phyloP scores from a whole-genome alignment of 139 green algal genomes.

The Asterochloris erici region DNA sequence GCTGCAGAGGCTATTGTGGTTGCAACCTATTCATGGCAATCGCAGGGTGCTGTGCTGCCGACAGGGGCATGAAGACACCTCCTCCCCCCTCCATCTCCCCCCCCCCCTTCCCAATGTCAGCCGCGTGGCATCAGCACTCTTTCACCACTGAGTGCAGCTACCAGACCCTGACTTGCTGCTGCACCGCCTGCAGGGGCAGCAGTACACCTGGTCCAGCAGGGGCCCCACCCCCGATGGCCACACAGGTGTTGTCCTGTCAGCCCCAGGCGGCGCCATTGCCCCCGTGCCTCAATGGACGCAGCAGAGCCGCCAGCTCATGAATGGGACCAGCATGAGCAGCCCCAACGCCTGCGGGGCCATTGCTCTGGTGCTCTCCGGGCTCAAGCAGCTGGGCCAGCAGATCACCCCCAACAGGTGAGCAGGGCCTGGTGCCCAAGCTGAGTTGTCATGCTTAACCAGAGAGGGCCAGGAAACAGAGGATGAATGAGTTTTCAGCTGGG shows the following conservation, averaged over 20 bases:
- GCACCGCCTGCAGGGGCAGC: constrained; percentile 32
- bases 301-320: constrained; percentile 83
- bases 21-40: no score
- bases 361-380: constrained; percentile 73
- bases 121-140: no score
- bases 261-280: constrained; percentile 71
- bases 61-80: no score
- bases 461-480: no score
- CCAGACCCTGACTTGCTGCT: background rate
- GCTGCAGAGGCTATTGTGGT: no score
- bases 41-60: no score
- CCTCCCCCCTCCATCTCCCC: no score
- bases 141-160: no score
- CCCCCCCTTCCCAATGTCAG: no score
- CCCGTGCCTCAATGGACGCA: constrained; percentile 76
- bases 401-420: constrained; percentile 37
- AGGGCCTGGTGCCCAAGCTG: background rate
- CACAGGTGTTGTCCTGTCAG: constrained; percentile 70
- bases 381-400: constrained; percentile 42
- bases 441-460: no score
- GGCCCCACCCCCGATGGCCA: constrained; percentile 76
- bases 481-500: no score
- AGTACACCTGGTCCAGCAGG: constrained; percentile 81
- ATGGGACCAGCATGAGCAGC: constrained; percentile 79
- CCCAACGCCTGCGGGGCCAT: constrained; percentile 76